These are phyloP conservation scores for Boletus semigastroideus DNA, from an alignment of 1,284 basidiomycete species.

Conservation along the genomic window DNA sequence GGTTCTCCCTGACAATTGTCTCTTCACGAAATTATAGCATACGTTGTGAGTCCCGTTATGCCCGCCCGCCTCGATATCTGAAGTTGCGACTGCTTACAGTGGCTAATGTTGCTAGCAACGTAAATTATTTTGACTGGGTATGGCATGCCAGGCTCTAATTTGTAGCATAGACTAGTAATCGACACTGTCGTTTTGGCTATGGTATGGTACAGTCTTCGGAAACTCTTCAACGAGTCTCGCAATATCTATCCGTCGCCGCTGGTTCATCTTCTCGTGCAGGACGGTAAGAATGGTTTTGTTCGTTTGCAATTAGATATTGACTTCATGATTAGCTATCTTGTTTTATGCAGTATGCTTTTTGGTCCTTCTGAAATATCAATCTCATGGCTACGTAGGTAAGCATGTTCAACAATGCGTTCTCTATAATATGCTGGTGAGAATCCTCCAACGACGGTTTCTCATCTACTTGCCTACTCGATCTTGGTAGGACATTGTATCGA, in stretches of 20 bases:
- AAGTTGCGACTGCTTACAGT: background rate
- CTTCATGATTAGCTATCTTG: background rate
- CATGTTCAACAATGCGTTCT: background rate
- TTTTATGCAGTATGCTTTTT: background rate
- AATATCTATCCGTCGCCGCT: background rate
- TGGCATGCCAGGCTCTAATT: background rate
- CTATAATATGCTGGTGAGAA: background rate
- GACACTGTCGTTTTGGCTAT: background rate
- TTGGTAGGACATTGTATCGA: too few relatives aligned
- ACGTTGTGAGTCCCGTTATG: too few relatives aligned
- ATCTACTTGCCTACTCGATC: too few relatives aligned
- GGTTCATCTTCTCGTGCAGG: background rate
- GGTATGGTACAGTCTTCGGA: background rate
- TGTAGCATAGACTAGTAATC: background rate
- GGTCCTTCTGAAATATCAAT: background rate
- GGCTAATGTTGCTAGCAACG: constrained; percentile 6
- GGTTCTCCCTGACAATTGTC: too few relatives aligned
- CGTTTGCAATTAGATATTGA: background rate
- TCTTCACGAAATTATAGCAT: too few relatives aligned
- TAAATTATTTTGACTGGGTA: background rate
- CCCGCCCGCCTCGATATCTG: background rate
- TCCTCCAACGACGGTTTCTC: too few relatives aligned
- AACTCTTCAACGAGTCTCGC: background rate
- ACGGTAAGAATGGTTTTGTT: background rate
- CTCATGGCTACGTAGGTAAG: background rate